These are phyloP conservation scores for Saccharomycopsis guyanensis DNA, from an alignment of 805 yeast species.

Conservation along the genomic window DNA sequence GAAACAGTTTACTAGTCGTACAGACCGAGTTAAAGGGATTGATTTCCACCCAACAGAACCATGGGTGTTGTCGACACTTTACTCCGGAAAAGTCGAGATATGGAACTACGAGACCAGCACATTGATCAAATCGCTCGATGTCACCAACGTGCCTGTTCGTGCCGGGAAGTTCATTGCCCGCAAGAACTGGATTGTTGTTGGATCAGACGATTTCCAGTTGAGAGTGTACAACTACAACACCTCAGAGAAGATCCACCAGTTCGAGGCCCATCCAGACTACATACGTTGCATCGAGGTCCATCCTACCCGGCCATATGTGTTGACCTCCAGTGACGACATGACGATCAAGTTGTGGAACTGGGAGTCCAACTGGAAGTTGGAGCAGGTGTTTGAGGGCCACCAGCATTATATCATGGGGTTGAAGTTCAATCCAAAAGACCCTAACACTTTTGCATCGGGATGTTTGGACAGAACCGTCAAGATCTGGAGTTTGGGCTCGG, in stretches of 20 bases:
- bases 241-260: constrained; percentile 87
- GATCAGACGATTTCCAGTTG: constrained; percentile 91
- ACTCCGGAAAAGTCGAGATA: constrained; percentile 84
- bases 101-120: constrained; percentile 88
- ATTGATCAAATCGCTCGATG: constrained; percentile 83
- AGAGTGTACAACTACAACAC: constrained; percentile 94
- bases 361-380: constrained; percentile 88
- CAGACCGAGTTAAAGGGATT: constrained; percentile 95
- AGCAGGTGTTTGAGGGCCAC: constrained; percentile 92
- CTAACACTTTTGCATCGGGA: constrained; percentile 95
- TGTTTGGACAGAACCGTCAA: constrained; percentile 94
- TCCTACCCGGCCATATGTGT: constrained; percentile 82
- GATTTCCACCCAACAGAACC: constrained; percentile 98
- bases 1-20: constrained; percentile 82
- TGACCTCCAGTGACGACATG: constrained; percentile 89
- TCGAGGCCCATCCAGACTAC: constrained; percentile 97
- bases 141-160: constrained; percentile 93
- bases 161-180: constrained; percentile 93
- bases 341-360: constrained; percentile 94
- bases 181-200: constrained; percentile 95
- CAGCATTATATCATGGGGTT: constrained; percentile 92
- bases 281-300: constrained; percentile 90
- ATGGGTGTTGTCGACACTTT: constrained; percentile 88
- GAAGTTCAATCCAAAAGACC: constrained; percentile 95
- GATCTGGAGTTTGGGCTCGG: constrained; percentile 89